A percentile compares a stretch with the other conserved stretches of the same genome.
These are phyloP conservation scores for Zea luxurians DNA, from an alignment of 176 grass and related monocot genomes.

Conservation along the genomic window DNA sequence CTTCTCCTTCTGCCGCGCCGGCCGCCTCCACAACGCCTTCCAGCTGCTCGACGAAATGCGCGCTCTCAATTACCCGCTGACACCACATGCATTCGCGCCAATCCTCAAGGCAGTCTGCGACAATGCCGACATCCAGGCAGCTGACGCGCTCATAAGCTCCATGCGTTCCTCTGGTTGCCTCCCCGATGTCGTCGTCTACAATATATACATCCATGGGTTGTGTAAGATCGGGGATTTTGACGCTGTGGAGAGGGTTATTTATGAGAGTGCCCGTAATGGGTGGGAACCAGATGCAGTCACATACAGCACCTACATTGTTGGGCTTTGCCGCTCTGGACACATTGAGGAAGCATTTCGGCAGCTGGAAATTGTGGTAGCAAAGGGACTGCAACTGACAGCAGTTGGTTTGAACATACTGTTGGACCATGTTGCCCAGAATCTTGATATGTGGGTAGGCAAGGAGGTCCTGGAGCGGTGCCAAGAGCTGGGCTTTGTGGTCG, in stretches of 20 bases:
- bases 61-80: conserved; percentile 40
- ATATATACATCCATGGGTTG: conserved; percentile 70
- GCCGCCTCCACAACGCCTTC: conserved; percentile 58
- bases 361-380: conserved; percentile 63
- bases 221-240: conserved; percentile 62
- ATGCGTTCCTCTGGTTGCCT: conserved; percentile 56
- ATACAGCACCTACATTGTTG: conserved; percentile 81
- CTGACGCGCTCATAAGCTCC: conserved; percentile 46
- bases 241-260: conserved; percentile 48
- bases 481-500: conserved; percentile 76
- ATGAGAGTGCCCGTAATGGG: conserved; percentile 42
- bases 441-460: conserved; percentile 61
- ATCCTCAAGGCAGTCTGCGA: conserved; percentile 59
- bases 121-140: conserved; percentile 49
- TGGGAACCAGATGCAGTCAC: conserved; percentile 79
- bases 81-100: conserved; percentile 54
- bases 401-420: conserved; percentile 84
- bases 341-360: conserved; percentile 48
- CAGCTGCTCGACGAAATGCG: conserved; percentile 84
- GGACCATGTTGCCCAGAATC: conserved; percentile 48
- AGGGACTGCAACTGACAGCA: conserved; percentile 59
- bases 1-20: conserved; percentile 50
- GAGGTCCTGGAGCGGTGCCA: conserved; percentile 60
- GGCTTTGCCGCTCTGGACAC: conserved; percentile 58
- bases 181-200: conserved; percentile 69